Percentiles rank a stretch among this genome's conserved stretches.
Evolutionary conservation across 345 rosid species (phyloP).

Genomic region (Eutrema heterophyllum): DNA sequence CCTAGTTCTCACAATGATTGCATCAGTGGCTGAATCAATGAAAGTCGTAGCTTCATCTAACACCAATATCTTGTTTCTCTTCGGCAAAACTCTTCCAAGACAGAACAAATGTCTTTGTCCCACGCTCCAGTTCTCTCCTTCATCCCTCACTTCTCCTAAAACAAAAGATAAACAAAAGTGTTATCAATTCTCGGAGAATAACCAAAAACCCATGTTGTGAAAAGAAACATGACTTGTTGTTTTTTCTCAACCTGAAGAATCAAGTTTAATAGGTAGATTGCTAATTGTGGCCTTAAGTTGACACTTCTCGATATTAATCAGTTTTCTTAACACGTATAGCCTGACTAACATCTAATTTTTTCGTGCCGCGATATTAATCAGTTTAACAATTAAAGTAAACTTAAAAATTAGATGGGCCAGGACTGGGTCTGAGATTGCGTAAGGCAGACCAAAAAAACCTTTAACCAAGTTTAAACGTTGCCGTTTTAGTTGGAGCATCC

Average conservation of each 20-base stretch:
- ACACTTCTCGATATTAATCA: conserved; percentile 71
- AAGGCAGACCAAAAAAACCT: not conserved
- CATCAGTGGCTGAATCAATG: conserved; percentile 67
- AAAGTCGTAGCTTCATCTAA: conserved; percentile 74
- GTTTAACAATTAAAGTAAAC: too few species aligned
- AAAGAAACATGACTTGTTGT: not conserved
- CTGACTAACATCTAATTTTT: too few species aligned
- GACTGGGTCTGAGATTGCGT: not conserved
- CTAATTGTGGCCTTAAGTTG: conserved; percentile 58
- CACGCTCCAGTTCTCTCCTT: conserved; percentile 85
- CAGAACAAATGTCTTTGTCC: conserved; percentile 77
- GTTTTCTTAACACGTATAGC: too few species aligned
- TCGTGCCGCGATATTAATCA: not conserved
- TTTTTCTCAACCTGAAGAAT: conserved; percentile 43
- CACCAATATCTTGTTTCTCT: conserved; percentile 59
- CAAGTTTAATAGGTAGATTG: conserved; percentile 55
- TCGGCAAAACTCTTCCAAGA: conserved; percentile 63
- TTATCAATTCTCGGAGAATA: not conserved
- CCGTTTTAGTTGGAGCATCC: not conserved
- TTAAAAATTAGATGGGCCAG: not conserved
- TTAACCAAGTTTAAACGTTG: not conserved
- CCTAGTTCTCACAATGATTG: conserved; percentile 45
- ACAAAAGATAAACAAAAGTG: not conserved
- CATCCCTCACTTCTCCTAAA: conserved; percentile 50
- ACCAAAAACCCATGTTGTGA: not conserved